phyloP scores from a whole-genome alignment of 1,139 yeast species.

The Starmera stellimalicola region DNA sequence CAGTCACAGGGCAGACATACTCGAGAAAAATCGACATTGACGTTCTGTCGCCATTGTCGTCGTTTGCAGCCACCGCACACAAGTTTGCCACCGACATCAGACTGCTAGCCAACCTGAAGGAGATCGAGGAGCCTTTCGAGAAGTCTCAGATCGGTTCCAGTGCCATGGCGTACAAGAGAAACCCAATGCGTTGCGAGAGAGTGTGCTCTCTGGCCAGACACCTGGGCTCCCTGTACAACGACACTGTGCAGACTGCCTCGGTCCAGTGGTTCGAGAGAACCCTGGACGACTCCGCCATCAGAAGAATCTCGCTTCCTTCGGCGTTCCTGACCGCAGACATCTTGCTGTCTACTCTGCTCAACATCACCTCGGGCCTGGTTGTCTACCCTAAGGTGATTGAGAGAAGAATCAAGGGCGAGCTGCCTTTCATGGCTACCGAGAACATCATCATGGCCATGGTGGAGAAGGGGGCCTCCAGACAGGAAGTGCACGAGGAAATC shows the following conservation, averaged over 20 bases:
- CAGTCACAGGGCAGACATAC: slow-evolving; percentile 97
- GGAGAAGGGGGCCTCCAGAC: slow-evolving; percentile 95
- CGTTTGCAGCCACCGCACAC: slow-evolving; percentile 94
- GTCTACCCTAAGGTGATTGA: slow-evolving; percentile 98
- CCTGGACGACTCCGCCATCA: slow-evolving; percentile 93
- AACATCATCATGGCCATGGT: slow-evolving; percentile 99
- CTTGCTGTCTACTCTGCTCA: slow-evolving; percentile 77
- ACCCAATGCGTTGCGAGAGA: slow-evolving; percentile 99
- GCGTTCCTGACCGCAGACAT: slow-evolving; percentile 96
- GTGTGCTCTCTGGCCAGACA: slow-evolving; percentile 97
- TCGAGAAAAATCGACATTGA: slow-evolving; percentile 97
- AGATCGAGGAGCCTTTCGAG: slow-evolving; percentile 97
- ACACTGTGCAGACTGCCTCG: slow-evolving; percentile 92
- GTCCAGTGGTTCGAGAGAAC: slow-evolving; percentile 99
- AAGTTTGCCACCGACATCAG: slow-evolving; percentile 97
- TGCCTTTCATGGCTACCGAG: slow-evolving; percentile 99
- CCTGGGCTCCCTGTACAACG: slow-evolving; percentile 81
- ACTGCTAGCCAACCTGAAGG: slow-evolving; percentile 91
- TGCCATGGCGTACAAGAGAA: slow-evolving; percentile 99
- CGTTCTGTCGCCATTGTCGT: slow-evolving; percentile 83
- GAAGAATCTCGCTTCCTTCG: slow-evolving; percentile 94
- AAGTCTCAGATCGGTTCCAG: slow-evolving; percentile 95
- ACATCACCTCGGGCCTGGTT: slow-evolving; percentile 90
- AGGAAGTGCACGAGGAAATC: slow-evolving; percentile 96
- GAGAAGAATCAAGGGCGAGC: slow-evolving; percentile 88